These are phyloP conservation scores for Myrica gale DNA, from an alignment of 306 rosid species.

Conservation along the genomic window DNA sequence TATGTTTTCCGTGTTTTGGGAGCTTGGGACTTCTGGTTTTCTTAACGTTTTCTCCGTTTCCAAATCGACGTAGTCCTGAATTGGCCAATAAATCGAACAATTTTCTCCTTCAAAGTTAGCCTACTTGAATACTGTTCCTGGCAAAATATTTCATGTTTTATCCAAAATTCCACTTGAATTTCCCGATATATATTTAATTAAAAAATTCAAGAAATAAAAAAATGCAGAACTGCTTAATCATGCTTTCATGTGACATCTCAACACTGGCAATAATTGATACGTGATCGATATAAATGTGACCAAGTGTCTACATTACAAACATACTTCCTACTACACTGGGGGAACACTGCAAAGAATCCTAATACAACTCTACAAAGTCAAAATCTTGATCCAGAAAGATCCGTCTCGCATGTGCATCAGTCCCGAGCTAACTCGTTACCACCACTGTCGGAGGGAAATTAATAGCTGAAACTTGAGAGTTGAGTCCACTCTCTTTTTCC, in stretches of 20 bases:
- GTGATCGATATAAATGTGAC: not conserved
- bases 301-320: not conserved
- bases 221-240: not conserved
- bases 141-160: no score
- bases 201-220: not conserved
- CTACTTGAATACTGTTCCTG: no score
- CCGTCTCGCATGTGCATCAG: not conserved
- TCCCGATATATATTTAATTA: no score
- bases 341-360: not conserved
- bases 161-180: no score
- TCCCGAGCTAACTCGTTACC: not conserved
- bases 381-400: slow-evolving; percentile 1
- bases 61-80: no score
- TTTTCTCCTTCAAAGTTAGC: no score
- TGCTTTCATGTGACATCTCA: not conserved
- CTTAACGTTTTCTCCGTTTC: no score
- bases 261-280: not conserved
- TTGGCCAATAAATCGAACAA: no score
- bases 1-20: no score
- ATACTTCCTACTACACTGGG: not conserved
- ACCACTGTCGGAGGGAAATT: not conserved
- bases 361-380: not conserved
- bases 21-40: no score
- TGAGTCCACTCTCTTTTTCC: not conserved
- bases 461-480: not conserved